Conservation (phyloP, 441 rosid genomes). For the Jatropha multifida region DNA sequence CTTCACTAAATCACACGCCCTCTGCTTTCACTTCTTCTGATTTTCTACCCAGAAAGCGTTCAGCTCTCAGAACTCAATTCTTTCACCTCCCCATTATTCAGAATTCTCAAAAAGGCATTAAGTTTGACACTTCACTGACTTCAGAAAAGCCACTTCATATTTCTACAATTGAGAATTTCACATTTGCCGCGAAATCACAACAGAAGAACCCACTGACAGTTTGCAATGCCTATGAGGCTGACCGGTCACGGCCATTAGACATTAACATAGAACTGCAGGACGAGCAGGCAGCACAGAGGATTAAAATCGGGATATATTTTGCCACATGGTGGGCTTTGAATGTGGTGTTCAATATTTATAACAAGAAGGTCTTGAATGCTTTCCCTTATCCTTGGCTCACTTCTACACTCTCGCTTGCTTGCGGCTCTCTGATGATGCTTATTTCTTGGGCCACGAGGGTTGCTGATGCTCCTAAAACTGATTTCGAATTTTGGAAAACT, state of each 20-base stretch:
- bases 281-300: constrained; percentile 43
- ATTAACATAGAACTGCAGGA: constrained; percentile 53
- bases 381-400: constrained; percentile 95
- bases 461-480: constrained; percentile 86
- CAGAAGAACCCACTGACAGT: constrained; percentile 25
- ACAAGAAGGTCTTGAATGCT: constrained; percentile 97
- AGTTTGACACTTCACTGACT: constrained; percentile 22
- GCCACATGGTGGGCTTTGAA: constrained; percentile 98
- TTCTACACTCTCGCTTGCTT: constrained; percentile 84
- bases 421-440: constrained; percentile 91
- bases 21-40: constrained; percentile 32
- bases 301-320: constrained; percentile 81
- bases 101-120: constrained; percentile 26
- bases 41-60: constrained; percentile 25
- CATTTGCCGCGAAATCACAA: constrained; percentile 22
- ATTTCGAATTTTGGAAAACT: constrained; percentile 87
- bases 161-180: constrained; percentile 35
- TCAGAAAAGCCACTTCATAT: constrained; percentile 52
- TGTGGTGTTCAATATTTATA: constrained; percentile 90
- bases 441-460: constrained; percentile 81
- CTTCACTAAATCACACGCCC: constrained; percentile 40
- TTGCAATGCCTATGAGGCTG: constrained; percentile 68
- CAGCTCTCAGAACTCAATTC: constrained; percentile 31
- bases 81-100: constrained; percentile 36
- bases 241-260: constrained; percentile 53